These are phyloP conservation scores for Naganishia sp. DNA, from an alignment of 1,284 basidiomycete genomes.

Conservation along the genomic window DNA sequence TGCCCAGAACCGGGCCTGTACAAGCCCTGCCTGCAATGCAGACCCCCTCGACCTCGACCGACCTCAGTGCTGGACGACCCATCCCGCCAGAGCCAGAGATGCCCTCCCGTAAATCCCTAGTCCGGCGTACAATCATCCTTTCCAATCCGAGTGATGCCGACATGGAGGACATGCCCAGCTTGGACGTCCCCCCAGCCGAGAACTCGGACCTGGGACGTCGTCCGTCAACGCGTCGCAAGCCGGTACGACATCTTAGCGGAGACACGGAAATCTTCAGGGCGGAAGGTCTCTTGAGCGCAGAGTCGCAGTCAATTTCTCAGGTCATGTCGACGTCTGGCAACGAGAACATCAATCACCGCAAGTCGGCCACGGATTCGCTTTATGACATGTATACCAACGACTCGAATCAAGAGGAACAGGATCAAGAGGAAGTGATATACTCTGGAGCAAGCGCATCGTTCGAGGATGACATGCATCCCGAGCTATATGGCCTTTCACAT, in stretches of 20 bases:
- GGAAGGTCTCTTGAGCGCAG: slow-evolving; percentile 2
- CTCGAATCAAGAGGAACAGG: slow-evolving; percentile 4
- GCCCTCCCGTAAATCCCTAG: slow-evolving; percentile 9
- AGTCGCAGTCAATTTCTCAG: slow-evolving; percentile 20
- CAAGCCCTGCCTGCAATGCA: too few species aligned
- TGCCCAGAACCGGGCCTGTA: not conserved
- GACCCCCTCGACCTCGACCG: too few species aligned
- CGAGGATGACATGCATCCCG: not conserved
- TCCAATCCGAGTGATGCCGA: slow-evolving; percentile 1
- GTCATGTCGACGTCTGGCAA: not conserved
- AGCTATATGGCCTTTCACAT: not conserved
- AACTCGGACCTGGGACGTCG: slow-evolving; percentile 1
- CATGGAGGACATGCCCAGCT: not conserved
- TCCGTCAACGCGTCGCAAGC: slow-evolving; percentile 11
- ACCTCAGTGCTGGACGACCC: too few species aligned
- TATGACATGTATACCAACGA: slow-evolving; percentile 23
- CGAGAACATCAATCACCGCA: not conserved
- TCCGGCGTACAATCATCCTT: slow-evolving; percentile 28
- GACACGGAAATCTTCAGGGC: slow-evolving; percentile 12
- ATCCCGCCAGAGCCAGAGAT: too few species aligned
- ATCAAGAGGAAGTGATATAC: slow-evolving; percentile 18
- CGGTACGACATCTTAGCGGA: slow-evolving; percentile 16
- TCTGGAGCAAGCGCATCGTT: slow-evolving; percentile 3
- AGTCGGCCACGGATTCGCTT: slow-evolving; percentile 16
- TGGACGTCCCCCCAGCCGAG: not conserved